Percentiles rank a stretch among this genome's conserved stretches.
Conservation (phyloP, 148 eudicot genomes). For the Fagopyrum esculentum region DNA sequence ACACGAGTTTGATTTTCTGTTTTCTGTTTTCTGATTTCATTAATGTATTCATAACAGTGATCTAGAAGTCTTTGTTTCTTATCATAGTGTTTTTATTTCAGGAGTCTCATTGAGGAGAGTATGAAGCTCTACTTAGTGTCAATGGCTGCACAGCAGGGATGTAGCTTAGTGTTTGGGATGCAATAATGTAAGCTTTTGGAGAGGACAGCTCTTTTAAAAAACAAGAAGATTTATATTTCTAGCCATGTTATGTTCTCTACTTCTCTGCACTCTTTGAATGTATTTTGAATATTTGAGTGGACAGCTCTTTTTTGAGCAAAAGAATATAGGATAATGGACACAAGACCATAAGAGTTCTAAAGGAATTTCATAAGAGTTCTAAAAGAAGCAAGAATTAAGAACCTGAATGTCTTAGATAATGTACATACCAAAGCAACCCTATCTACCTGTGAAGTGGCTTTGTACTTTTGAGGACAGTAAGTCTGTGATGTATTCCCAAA, state of each 20-base stretch:
- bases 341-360: not conserved
- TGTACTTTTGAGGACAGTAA: conserved; percentile 59
- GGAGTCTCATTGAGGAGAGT: conserved; percentile 20
- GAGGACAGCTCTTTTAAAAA: not conserved
- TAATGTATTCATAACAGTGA: conserved; percentile 1
- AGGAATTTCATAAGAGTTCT: conserved; percentile 17
- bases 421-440: not conserved
- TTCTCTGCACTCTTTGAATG: conserved; percentile 4
- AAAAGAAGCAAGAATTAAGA: conserved; percentile 15
- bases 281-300: not conserved
- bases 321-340: not conserved
- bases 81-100: conserved; percentile 11
- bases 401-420: not conserved
- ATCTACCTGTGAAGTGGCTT: conserved; percentile 59
- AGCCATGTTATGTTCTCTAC: not conserved
- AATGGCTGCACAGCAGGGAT: conserved; percentile 4
- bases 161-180: conserved; percentile 6
- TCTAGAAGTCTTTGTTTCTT: not conserved
- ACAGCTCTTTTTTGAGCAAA: not conserved
- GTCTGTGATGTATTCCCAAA: conserved; percentile 91
- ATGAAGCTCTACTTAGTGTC: not conserved
- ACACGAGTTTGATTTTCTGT: conserved; percentile 18
- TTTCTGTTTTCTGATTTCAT: not conserved
- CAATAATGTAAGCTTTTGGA: conserved; percentile 10
- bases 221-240: not conserved